Percentiles rank a stretch among this genome's conserved stretches.
Evolutionary conservation across 177 flowering plant genomes (phyloP).

Genomic region (Vitis hybrid): DNA sequence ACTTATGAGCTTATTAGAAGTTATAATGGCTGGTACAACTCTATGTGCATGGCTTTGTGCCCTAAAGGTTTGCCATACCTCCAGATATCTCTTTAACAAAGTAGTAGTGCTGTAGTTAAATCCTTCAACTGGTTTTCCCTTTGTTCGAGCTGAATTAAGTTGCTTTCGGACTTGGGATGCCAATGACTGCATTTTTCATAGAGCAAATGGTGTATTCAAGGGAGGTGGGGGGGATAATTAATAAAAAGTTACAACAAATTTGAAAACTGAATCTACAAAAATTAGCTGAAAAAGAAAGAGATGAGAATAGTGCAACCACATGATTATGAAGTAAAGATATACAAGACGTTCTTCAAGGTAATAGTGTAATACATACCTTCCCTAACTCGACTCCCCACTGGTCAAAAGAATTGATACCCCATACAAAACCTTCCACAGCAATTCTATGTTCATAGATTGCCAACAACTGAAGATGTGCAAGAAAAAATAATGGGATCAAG

Average conservation of each 20-base stretch:
- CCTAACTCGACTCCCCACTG: conserved; percentile 99
- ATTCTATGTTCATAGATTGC: conserved; percentile 96
- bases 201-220: background rate
- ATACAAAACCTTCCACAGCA: conserved; percentile 93
- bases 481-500: background rate
- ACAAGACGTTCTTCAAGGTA: too few species aligned
- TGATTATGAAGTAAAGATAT: too few species aligned
- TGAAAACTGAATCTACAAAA: background rate
- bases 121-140: conserved; percentile 72
- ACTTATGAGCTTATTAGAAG: too few species aligned
- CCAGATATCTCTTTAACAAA: conserved; percentile 61
- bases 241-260: background rate
- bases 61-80: conserved; percentile 43
- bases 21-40: background rate
- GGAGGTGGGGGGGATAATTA: background rate
- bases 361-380: conserved; percentile 50
- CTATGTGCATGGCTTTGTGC: too few species aligned
- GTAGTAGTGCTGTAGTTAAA: conserved; percentile 79
- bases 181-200: conserved; percentile 55
- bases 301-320: too few species aligned
- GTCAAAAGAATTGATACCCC: conserved; percentile 99
- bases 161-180: conserved; percentile 88
- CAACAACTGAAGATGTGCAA: conserved; percentile 55
- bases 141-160: conserved; percentile 64
- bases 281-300: background rate